Evolutionary conservation across 1,284 basidiomycete species (phyloP).

Genomic region (Naganishia albida): DNA sequence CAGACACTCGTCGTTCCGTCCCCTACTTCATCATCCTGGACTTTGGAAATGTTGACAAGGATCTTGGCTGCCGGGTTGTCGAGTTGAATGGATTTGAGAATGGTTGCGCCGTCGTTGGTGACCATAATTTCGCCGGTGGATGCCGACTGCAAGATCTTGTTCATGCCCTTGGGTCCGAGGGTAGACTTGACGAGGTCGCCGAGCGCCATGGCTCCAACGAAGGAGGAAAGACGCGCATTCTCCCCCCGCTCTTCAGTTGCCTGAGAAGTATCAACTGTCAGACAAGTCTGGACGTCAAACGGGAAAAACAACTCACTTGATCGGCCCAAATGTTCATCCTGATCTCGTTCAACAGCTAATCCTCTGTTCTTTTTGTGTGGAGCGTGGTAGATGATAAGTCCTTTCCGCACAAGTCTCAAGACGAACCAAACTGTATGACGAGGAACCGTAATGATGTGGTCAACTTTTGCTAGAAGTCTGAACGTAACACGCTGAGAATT

Average conservation of each 20-base stretch:
- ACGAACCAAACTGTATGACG: no score
- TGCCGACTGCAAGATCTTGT: slow-evolving; percentile 68
- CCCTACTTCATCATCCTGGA: slow-evolving; percentile 98
- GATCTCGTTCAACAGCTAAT: background rate
- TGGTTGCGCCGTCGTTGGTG: slow-evolving; percentile 98
- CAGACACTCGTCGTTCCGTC: slow-evolving; percentile 96
- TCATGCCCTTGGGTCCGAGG: slow-evolving; percentile 82
- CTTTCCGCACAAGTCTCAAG: no score
- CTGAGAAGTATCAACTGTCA: slow-evolving; percentile 55
- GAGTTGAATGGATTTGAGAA: slow-evolving; percentile 93
- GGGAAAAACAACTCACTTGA: slow-evolving; percentile 43
- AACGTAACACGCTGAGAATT: slow-evolving; percentile 9
- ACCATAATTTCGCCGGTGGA: slow-evolving; percentile 92
- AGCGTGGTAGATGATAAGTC: no score
- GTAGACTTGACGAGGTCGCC: slow-evolving; percentile 99
- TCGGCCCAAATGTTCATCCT: slow-evolving; percentile 56
- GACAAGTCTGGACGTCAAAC: background rate
- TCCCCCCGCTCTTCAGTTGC: slow-evolving; percentile 98
- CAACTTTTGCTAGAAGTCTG: slow-evolving; percentile 25
- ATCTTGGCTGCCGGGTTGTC: slow-evolving; percentile 99
- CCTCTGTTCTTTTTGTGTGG: background rate
- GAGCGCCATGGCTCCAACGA: slow-evolving; percentile 93
- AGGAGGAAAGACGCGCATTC: slow-evolving; percentile 96
- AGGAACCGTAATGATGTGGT: no score
- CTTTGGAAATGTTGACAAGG: slow-evolving; percentile 99